A percentile compares a stretch with the other conserved stretches of the same genome.
Evolutionary conservation across 129 eudicot genomes (phyloP).

Genomic region (Arctium minus): DNA sequence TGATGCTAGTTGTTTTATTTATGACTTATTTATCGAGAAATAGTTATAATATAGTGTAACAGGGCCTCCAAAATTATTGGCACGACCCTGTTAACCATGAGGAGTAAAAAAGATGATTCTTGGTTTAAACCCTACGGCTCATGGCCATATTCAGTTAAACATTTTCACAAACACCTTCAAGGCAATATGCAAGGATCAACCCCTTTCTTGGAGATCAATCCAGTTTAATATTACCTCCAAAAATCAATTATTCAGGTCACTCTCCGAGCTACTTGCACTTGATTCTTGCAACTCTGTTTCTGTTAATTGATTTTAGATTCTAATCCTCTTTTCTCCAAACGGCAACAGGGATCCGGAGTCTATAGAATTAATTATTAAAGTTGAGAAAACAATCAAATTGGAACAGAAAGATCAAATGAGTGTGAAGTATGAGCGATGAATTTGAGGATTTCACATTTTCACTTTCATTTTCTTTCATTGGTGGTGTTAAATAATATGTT

Average conservation of each 20-base stretch:
- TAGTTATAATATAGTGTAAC: too few relatives aligned
- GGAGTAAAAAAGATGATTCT: not conserved
- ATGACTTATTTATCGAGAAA: too few relatives aligned
- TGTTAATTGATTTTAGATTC: not conserved
- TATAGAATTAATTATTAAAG: not conserved
- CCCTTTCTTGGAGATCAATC: constrained; percentile 4
- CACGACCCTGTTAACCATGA: too few relatives aligned
- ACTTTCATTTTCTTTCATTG: not conserved
- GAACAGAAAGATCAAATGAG: not conserved
- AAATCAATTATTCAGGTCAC: constrained; percentile 13
- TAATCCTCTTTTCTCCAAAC: not conserved
- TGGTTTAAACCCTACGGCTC: not conserved
- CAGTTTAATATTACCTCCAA: not conserved
- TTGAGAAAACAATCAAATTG: too few relatives aligned
- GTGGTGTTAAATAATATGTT: not conserved
- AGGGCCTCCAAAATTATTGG: too few relatives aligned
- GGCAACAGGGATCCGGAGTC: not conserved
- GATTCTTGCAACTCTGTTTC: not conserved
- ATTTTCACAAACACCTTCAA: constrained; percentile 21
- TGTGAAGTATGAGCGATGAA: not conserved
- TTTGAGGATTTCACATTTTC: not conserved
- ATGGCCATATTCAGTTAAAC: not conserved
- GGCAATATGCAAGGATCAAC: constrained; percentile 13
- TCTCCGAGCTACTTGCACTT: not conserved
- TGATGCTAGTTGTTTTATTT: too few relatives aligned